Evolutionary conservation across 2,329 filamentous ascomycete species (phyloP).

Genomic region (Verticillium longisporum): DNA sequence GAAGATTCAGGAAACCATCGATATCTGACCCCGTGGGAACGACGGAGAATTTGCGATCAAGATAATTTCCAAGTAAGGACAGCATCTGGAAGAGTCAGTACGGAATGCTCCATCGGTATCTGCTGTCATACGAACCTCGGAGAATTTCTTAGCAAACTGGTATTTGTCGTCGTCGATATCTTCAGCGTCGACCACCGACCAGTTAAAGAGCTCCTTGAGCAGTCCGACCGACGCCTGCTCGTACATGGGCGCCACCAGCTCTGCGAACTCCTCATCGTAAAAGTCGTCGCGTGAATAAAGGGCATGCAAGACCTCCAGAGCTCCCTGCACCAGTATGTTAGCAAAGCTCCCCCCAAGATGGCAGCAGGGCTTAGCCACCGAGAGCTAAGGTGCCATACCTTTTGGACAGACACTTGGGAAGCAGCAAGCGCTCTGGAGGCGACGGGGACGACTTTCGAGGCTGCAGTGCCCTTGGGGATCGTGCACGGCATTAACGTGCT

Average conservation of each 20-base stretch:
- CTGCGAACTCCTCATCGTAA: constrained; percentile 69
- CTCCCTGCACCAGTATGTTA: constrained; percentile 43
- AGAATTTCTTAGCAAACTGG: constrained; percentile 85
- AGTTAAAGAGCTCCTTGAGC: constrained; percentile 68
- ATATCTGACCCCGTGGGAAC: constrained; percentile 60
- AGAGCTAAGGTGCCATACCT: constrained; percentile 40
- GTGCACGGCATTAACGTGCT: constrained; percentile 81
- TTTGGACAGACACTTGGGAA: constrained; percentile 64
- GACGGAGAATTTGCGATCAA: constrained; percentile 68
- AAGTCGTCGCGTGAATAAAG: constrained; percentile 72
- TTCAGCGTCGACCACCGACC: constrained; percentile 71
- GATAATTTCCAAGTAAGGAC: constrained; percentile 75
- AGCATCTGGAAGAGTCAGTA: constrained; percentile 53
- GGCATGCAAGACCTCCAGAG: constrained; percentile 76
- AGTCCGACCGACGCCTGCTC: constrained; percentile 63
- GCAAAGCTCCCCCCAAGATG: not conserved
- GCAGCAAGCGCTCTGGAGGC: constrained; percentile 67
- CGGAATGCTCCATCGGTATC: not conserved
- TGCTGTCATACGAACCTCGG: constrained; percentile 56
- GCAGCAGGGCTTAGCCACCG: not conserved
- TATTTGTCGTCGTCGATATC: constrained; percentile 91
- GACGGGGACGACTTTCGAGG: constrained; percentile 61
- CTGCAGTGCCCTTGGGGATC: constrained; percentile 72
- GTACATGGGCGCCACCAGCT: constrained; percentile 75
- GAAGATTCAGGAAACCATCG: constrained; percentile 68